Base-by-base conservation (phyloP, 805 yeast species). In the Nakazawaea wyomingensis region DNA sequence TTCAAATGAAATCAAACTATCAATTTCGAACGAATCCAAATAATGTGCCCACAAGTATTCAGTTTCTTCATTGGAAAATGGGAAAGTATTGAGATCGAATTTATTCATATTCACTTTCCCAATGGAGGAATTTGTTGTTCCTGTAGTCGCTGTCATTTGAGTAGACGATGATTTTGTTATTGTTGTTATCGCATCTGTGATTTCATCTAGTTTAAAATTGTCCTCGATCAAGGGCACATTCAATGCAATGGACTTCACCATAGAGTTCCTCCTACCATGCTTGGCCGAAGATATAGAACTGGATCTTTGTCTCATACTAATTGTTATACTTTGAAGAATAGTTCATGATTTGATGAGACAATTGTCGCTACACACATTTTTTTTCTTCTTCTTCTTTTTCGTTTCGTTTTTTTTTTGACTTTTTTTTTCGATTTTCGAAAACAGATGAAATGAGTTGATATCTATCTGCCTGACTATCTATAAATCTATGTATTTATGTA, bases 171-270 rank as follows among this genome's bases (percentile, higher is more conserved):
- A 24, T 24, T 13, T 11, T 34, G 18, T 19, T 5, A 21, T 17
- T 18, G 36, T 21, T 27, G 39, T 4, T 14, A 24, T 9, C 18
- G 21, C 27, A 2, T 20, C 11, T 5, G 21, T 14, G 22, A 31
- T 37, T 44, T 22, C 44, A 17, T 37, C 38, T 30, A 37, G 13
- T 16, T 39, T 31, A 18, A 27, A 43, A 30, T 56, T 47, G 26
- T 58, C 62, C 20, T 68, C 66, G 2, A 57, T 49, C 17, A 61
- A 60, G 2, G 81, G 80, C 8, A 71, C 67, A 28, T 72, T 75
- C 34, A 70, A 59, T 0, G 88, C 88, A 37, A 82, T 79, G 24
- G 66, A 61, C 39, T 78, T 78, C 1, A 82, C 87, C 47, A 80
- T 72, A 2, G 89, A 81, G 46, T 74, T 72, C 43, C 81, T 70